Evolutionary conservation across 2,329 filamentous ascomycete species (phyloP).

Genomic region (Alternaria dauci): DNA sequence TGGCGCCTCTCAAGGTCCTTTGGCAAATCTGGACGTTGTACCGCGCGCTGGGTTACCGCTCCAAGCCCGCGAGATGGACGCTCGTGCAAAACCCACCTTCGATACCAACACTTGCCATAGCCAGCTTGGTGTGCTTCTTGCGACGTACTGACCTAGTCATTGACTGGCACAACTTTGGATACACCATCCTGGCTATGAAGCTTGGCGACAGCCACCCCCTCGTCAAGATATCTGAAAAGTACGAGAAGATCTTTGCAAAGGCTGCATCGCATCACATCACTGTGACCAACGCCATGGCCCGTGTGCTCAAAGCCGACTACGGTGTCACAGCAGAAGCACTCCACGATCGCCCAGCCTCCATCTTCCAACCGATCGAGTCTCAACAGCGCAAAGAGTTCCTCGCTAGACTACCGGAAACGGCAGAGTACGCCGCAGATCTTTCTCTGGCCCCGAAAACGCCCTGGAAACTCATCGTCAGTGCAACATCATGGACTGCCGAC

Average conservation of each 20-base stretch:
- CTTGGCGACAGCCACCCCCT: slow-evolving; percentile 72
- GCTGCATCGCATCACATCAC: slow-evolving; percentile 79
- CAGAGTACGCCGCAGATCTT: slow-evolving; percentile 66
- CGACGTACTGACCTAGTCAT: slow-evolving; percentile 85
- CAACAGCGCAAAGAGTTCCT: slow-evolving; percentile 65
- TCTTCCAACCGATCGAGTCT: slow-evolving; percentile 75
- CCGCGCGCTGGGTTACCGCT: slow-evolving; percentile 74
- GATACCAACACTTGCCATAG: slow-evolving; percentile 85
- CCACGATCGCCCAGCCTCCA: slow-evolving; percentile 78
- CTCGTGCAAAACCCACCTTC: slow-evolving; percentile 94
- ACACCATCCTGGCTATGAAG: slow-evolving; percentile 82
- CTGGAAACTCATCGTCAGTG: slow-evolving; percentile 81
- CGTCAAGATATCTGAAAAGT: slow-evolving; percentile 77
- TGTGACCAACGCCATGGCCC: slow-evolving; percentile 88
- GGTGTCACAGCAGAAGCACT: slow-evolving; percentile 67
- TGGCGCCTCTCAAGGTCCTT: slow-evolving; percentile 84
- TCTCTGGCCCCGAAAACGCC: slow-evolving; percentile 56
- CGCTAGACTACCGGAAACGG: slow-evolving; percentile 69
- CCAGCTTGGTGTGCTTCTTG: slow-evolving; percentile 74
- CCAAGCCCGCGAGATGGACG: slow-evolving; percentile 81
- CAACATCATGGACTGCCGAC: slow-evolving; percentile 96
- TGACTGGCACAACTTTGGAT: slow-evolving; percentile 99
- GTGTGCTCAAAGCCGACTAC: slow-evolving; percentile 74
- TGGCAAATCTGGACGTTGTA: slow-evolving; percentile 81
- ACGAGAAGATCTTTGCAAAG: slow-evolving; percentile 77